Base-by-base conservation (phyloP, 495 filamentous ascomycete species). In the Oidiodendron maius region DNA sequence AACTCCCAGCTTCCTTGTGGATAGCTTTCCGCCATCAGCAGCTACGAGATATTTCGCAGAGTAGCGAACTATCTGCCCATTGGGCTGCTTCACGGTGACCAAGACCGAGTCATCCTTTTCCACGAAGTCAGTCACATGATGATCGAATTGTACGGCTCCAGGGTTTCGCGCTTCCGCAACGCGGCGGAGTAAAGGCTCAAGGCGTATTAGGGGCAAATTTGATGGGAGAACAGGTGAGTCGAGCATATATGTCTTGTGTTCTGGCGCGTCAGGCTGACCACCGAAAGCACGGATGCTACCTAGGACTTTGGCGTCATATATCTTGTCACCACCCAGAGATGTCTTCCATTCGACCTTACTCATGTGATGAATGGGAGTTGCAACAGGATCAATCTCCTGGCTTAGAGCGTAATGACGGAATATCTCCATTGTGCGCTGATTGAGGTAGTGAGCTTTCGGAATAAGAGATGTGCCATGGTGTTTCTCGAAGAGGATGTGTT, bases 341-440 rank as follows among this genome's bases (percentile, higher is more conserved):
- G n/a, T n/a, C n/a, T n/a, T n/a, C n/a, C n/a, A n/a, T n/a, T n/a
- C n/a, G n/a, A n/a, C n/a, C n/a, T n/a, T n/a, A n/a, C n/a, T n/a
- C n/a, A n/a, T n/a, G n/a, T n/a, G n/a, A n/a, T n/a, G n/a, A n/a
- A n/a, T n/a, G n/a, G n/a, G n/a, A n/a, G n/a, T n/a, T n/a, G n/a
- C n/a, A n/a, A n/a, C n/a, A n/a, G n/a, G n/a, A n/a, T n/a, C n/a
- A n/a, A n/a, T n/a, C n/a, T n/a, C n/a, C n/a, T n/a, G n/a, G n/a
- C n/a, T n/a, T n/a, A n/a, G n/a, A n/a, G n/a, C 72, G 40, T 71
- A 67, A 42, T 76, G 71, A 11, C 74, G 69, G 10, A 77, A 62
- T 53, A 70, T 73, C 55, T 77, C 72, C 70, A 40, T 30, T 3
- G 37, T 34, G 9, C 24, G 24, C 51, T 53, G 58, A 53, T 44